Evolutionary conservation across 1,139 yeast genomes (phyloP).

Genomic region (Pichia sp.): DNA sequence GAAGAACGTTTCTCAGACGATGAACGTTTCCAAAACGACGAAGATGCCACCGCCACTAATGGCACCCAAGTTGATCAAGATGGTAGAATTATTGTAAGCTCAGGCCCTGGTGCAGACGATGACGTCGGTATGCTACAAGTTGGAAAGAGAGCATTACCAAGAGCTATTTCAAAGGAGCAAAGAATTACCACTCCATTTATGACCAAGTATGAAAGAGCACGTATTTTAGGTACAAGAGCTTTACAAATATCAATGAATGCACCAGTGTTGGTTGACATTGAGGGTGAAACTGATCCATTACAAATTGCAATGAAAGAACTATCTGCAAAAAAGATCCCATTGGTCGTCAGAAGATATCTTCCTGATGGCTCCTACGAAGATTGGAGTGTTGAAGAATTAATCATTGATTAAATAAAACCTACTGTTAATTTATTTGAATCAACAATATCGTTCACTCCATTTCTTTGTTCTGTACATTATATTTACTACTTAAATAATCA

Average conservation of each 20-base stretch:
- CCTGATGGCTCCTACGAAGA: conserved; percentile 98
- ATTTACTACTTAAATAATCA: neutral
- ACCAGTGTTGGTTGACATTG: conserved; percentile 94
- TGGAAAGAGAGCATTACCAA: conserved; percentile 56
- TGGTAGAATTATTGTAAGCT: conserved; percentile 18
- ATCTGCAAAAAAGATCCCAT: conserved; percentile 88
- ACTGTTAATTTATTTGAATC: neutral
- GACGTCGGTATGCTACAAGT: conserved; percentile 50
- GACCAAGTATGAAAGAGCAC: conserved; percentile 97
- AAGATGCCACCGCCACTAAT: conserved; percentile 62
- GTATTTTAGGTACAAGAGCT: conserved; percentile 94
- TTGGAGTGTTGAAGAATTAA: conserved; percentile 98
- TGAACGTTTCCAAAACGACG: conserved; percentile 42
- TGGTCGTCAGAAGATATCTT: conserved; percentile 89
- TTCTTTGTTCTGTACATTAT: conserved; percentile 11
- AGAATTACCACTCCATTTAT: conserved; percentile 95
- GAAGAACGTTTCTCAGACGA: conserved; percentile 23
- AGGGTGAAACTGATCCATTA: conserved; percentile 98
- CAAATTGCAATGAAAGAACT: conserved; percentile 97
- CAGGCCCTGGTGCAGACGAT: conserved; percentile 63
- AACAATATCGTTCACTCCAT: neutral
- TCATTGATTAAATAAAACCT: conserved; percentile 56
- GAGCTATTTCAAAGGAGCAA: conserved; percentile 83
- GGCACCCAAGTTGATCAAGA: conserved; percentile 55
- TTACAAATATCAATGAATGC: conserved; percentile 96